Base-by-base conservation (phyloP, 108 stramenopile species). In the Cyclotella baltica region DNA sequence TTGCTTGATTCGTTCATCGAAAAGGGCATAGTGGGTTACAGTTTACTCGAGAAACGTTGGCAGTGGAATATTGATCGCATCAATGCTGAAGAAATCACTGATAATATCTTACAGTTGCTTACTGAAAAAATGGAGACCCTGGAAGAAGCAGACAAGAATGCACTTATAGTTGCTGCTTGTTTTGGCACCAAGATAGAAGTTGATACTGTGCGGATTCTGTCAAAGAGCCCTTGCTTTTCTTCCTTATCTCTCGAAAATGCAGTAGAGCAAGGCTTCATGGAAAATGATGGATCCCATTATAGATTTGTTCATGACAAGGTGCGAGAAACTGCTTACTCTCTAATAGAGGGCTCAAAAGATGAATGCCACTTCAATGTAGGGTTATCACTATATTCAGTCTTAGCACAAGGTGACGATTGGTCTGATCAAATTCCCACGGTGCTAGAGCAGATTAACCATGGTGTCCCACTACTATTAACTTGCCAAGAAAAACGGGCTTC, bases 251-350 rank as follows among this genome's bases (percentile, higher is more conserved):
- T 83, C 11, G 58, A 56, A 4, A 10, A 70, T 30, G 73, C 37
- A 25, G 66, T 68, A 3, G 48, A 52, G 6, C 48, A 75, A 19
- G 78, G 67, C 0, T 76, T 69, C 63, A 46, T 84, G 43, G 57
- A 76, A 40, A 38, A 52, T 27, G 52, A 33, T 10, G 52, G 37
- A 9, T 23, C 34, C 20, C 35, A 27, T 6, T 85, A 62, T 40
- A 62, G 59, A 28, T 88, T 88, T 50, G 65, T 73, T 25, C 87
- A 88, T 48, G 87, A 88, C 62, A 78, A 72, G 40, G 62, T 88
- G 1, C 67, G 85, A 77, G 85, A 88, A 64, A 85, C 87, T n/a
- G 85, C 87, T 4, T 88, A 88, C 6, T n/a, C n/a, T n/a, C 52
- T 88, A 52, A 76, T 88, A 4, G 20, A 68, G 0, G 40, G 62